Base-by-base conservation (phyloP, 768 basidiomycete genomes). In the Lanmaoa rubissima region DNA sequence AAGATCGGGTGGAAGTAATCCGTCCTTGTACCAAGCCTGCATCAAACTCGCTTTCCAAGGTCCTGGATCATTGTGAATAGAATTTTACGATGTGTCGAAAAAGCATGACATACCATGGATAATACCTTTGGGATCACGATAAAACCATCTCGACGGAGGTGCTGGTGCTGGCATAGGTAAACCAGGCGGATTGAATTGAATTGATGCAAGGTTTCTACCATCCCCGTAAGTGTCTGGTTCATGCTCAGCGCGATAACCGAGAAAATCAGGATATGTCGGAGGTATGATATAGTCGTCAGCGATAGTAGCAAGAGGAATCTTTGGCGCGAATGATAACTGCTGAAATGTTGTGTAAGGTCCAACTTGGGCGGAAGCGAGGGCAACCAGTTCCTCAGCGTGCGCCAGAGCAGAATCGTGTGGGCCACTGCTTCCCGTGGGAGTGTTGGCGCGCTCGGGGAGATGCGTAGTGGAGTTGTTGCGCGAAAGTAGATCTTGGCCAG, bases 311-410 rank as follows among this genome's bases (percentile, higher is more conserved):
- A 94, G 77, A n/a, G 93, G 93, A 64, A 96, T 92, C 49, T 81
- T 86, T 11, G 93, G 93, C 4, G 94, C 83, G 65, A 92, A 94
- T 9, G 78, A 80, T 16, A 96, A 76, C 73, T 96, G 93, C 67
- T 94, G 94, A 75, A 96, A 95, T 8, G 92, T 94, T 19, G 90
- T 92, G 69, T 94, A 96, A 32, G 92, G 84, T 19, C 90, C 89
- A 72, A 86, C 84, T 54, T 87, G 85, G 9, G 87, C 79, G 3
- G 85, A 84, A 38, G 87, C 83, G 9, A 90, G 74, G 13, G 86
- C 77, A 3, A 86, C 70, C 19, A 90, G 71, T 66, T 92, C 90
- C 56, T 92, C 90, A 1, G 82, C 73, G 16, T 81, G 79, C 4
- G 79, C 71, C 19, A 77, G 66, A 17, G 77, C 69, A 14, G 61